phyloP scores from a whole-genome alignment of 2,329 filamentous ascomycete genomes.

The Endoconidiophora laricicola region DNA sequence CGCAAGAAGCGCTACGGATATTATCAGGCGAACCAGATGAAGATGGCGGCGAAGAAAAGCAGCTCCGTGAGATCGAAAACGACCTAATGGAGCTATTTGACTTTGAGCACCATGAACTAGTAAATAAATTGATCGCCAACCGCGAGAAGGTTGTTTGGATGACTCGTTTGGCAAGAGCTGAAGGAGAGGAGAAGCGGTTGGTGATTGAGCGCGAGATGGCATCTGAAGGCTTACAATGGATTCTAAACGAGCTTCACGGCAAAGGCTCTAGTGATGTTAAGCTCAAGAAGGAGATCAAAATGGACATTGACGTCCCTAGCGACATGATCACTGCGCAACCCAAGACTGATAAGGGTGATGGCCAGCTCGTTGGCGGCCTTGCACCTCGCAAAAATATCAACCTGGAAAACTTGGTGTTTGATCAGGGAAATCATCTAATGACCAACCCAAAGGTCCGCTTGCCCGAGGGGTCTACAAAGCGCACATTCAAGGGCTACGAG shows the following conservation, averaged over 20 bases:
- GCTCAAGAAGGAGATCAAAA: slow-evolving; percentile 71
- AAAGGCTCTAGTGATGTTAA: slow-evolving; percentile 44
- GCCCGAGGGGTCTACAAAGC: slow-evolving; percentile 86
- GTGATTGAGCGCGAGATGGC: slow-evolving; percentile 82
- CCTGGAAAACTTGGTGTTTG: slow-evolving; percentile 88
- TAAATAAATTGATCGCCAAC: slow-evolving; percentile 80
- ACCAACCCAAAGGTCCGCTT: slow-evolving; percentile 94
- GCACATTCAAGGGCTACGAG: slow-evolving; percentile 94
- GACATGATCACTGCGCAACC: slow-evolving; percentile 28
- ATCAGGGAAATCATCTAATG: slow-evolving; percentile 97
- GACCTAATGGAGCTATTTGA: slow-evolving; percentile 97
- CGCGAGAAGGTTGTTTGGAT: slow-evolving; percentile 92
- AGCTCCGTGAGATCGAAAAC: slow-evolving; percentile 87
- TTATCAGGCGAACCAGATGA: slow-evolving; percentile 59
- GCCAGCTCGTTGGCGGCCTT: slow-evolving; percentile 60
- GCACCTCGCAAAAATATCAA: slow-evolving; percentile 81
- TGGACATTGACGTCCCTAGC: slow-evolving; percentile 70
- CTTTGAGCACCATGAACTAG: slow-evolving; percentile 86
- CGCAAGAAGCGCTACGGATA: slow-evolving; percentile 65
- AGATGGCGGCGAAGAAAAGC: slow-evolving; percentile 60
- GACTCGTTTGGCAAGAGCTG: slow-evolving; percentile 68
- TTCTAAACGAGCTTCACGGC: slow-evolving; percentile 75
- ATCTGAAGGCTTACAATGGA: slow-evolving; percentile 69
- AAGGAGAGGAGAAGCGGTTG: slow-evolving; percentile 58
- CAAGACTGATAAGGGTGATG: slow-evolving; percentile 43